Conservation (phyloP, 2,329 filamentous ascomycete genomes). For the Neophaeococcomyces aloes region DNA sequence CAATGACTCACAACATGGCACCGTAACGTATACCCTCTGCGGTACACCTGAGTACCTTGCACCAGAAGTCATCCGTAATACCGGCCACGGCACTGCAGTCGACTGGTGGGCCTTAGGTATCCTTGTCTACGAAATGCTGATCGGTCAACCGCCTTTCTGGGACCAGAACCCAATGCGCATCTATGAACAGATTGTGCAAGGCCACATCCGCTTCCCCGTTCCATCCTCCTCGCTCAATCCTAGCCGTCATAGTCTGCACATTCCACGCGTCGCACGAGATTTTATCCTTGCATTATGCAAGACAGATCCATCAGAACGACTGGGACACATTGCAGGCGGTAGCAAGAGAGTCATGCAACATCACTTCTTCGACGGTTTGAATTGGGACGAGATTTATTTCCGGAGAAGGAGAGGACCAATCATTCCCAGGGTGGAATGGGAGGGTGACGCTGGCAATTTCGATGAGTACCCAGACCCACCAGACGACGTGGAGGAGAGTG, state of each 20-base stretch:
- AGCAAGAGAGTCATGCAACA: constrained; percentile 50
- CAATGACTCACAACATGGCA: constrained; percentile 12
- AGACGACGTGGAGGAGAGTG: constrained; percentile 38
- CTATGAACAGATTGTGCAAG: constrained; percentile 58
- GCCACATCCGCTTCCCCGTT: constrained; percentile 50
- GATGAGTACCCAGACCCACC: constrained; percentile 52
- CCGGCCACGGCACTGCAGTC: constrained; percentile 53
- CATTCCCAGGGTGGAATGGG: constrained; percentile 48
- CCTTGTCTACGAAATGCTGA: constrained; percentile 56
- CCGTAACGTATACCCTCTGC: constrained; percentile 52
- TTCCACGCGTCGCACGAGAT: constrained; percentile 42
- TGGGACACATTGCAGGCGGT: constrained; percentile 53
- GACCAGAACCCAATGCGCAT: constrained; percentile 60
- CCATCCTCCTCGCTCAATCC: constrained; percentile 26
- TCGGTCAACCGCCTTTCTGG: constrained; percentile 59
- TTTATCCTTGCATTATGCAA: constrained; percentile 53
- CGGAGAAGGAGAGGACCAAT: constrained; percentile 51
- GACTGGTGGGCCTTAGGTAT: constrained; percentile 63
- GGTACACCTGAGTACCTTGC: constrained; percentile 59
- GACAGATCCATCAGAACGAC: constrained; percentile 51
- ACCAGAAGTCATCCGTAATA: constrained; percentile 57
- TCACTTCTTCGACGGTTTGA: constrained; percentile 50
- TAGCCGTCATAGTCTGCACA: constrained; percentile 18
- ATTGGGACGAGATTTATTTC: constrained; percentile 55
- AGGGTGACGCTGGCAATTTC: constrained; percentile 54